A percentile compares a stretch with the other conserved stretches of the same genome.
Conservation (phyloP, 768 basidiomycete species). For the Rhodotorula kratochvilovae region DNA sequence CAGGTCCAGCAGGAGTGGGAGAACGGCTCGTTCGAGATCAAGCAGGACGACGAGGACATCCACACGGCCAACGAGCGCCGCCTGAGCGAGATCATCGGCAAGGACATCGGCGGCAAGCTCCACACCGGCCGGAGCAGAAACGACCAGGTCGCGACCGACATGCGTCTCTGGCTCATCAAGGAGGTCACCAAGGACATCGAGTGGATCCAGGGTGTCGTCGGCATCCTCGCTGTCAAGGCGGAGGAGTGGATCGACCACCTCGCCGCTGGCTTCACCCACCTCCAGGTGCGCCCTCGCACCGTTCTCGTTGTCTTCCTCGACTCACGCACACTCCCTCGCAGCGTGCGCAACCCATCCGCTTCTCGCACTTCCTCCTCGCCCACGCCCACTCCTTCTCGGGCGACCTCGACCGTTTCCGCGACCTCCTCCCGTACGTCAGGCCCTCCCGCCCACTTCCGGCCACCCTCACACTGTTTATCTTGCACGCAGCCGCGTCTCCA, state of each 20-base stretch:
- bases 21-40: slow-evolving; percentile 66
- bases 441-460: background rate
- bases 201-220: slow-evolving; percentile 70
- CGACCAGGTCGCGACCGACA: slow-evolving; percentile 97
- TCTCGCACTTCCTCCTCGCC: slow-evolving; percentile 93
- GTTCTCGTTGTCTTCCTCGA: background rate
- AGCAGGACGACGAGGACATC: slow-evolving; percentile 94
- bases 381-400: slow-evolving; percentile 89
- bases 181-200: slow-evolving; percentile 65
- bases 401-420: slow-evolving; percentile 53
- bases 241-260: slow-evolving; percentile 86
- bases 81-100: slow-evolving; percentile 84
- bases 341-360: slow-evolving; percentile 97
- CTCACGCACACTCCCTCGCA: slow-evolving; percentile 44
- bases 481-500: slow-evolving; percentile 73
- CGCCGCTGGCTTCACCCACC: slow-evolving; percentile 94
- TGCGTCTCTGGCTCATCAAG: slow-evolving; percentile 90
- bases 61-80: slow-evolving; percentile 98
- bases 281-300: slow-evolving; percentile 64
- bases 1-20: slow-evolving; percentile 81
- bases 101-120: slow-evolving; percentile 76
- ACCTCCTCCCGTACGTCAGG: slow-evolving; percentile 37
- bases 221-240: slow-evolving; percentile 84
- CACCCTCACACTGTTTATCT: slow-evolving; percentile 46
- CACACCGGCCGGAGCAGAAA: slow-evolving; percentile 96